Base-by-base conservation (phyloP, 331 rosid genomes). In the Acacia concinna region DNA sequence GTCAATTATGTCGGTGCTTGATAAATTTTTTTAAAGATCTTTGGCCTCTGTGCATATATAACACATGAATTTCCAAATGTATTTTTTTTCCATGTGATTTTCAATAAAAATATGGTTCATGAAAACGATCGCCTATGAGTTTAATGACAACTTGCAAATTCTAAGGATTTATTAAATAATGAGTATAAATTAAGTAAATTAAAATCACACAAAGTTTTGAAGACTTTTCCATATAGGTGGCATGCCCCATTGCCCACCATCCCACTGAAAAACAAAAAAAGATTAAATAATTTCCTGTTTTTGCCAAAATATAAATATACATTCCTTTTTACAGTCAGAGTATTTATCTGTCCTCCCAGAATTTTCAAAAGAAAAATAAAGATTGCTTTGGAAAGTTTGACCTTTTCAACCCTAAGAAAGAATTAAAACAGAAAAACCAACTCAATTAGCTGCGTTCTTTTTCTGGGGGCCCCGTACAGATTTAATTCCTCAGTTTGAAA, bases 1-100 rank as follows among this genome's bases (percentile, higher is more conserved):
- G 49, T 41, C 49, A 6, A 28, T 15, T 32, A 5, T 74, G 79
- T 80, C 63, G 79, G 79, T 38, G 69, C 28, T 52, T 80, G 49
- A 64, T 14, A 13, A 74, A 54, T 32, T 47, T 34, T 73, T 20
- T n/a, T n/a, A n/a, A 49, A 28, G 10, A n/a, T 20, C 15, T 41
- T 35, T 56, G 64, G 44, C 43, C 31, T 35, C 21, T 3, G 76
- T 3, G 76, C 30, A 54, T 21, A 1, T 43, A 43, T 11, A 54
- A 49, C 51, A 30, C 77, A 20, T 60, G 68, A 62, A 71, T 63
- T 77, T 51, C 46, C 70, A 77, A 76, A 59, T 13, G 28, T n/a
- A n/a, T n/a, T n/a, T 44, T 57, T 10, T 14, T 62, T 15, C 0
- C n/a, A 51, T 6, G n/a, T 25, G 20, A 57, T 27, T 57, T 57